Conservation (phyloP, 2,329 filamentous ascomycete genomes). For the Xylariaceae sp. region DNA sequence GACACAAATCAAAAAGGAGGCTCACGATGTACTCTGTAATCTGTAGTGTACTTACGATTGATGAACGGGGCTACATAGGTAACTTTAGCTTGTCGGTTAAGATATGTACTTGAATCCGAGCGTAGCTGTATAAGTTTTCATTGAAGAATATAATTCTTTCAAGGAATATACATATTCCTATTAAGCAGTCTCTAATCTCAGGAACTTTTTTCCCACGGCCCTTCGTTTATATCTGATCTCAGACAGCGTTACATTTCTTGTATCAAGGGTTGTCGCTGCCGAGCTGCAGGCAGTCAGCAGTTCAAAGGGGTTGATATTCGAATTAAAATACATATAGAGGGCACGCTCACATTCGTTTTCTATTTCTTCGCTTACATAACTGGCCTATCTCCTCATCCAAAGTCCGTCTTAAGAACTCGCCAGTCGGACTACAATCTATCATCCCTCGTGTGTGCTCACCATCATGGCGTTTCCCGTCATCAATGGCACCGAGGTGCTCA, state of each 20-base stretch:
- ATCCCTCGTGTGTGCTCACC: not conserved
- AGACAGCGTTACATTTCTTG: not conserved
- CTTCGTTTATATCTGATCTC: not conserved
- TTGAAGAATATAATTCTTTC: not conserved
- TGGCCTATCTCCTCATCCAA: not conserved
- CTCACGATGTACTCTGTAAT: too few relatives aligned
- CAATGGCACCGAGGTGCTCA: slow-evolving; percentile 11
- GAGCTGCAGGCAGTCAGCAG: not conserved
- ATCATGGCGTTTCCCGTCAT: slow-evolving; percentile 8
- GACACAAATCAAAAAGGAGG: too few relatives aligned
- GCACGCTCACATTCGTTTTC: not conserved
- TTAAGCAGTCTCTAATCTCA: not conserved
- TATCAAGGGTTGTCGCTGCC: not conserved
- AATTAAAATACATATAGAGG: not conserved
- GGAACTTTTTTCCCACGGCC: not conserved
- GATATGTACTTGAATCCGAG: not conserved
- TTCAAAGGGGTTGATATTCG: not conserved
- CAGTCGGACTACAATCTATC: not conserved
- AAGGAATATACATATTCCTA: not conserved
- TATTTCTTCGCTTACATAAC: not conserved
- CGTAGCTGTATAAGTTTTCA: not conserved
- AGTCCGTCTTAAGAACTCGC: not conserved
- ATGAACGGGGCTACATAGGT: too few relatives aligned
- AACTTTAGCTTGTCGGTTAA: not conserved
- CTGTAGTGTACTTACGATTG: too few relatives aligned